Evolutionary conservation across 305 asterid genomes (phyloP).

Genomic region (Fraxinus sp.): DNA sequence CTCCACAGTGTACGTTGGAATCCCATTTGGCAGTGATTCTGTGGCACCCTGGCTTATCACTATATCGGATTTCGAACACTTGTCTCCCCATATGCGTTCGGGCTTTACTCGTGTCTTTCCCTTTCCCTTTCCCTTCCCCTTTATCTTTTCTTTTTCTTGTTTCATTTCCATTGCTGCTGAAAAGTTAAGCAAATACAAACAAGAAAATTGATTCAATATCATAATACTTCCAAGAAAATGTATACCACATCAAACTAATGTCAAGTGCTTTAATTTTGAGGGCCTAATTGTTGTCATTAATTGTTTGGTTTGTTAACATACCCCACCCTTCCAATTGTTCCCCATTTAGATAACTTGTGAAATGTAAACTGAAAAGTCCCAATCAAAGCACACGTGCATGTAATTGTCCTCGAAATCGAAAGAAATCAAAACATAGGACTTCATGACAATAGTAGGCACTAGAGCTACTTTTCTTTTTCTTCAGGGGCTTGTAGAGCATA

Average conservation of each 20-base stretch:
- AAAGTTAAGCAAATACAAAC: constrained; percentile 18
- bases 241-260: background rate
- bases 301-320: background rate
- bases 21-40: constrained; percentile 72
- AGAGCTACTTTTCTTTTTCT: background rate
- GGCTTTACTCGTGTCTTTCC: constrained; percentile 40
- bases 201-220: constrained; percentile 16
- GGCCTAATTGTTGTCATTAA: background rate
- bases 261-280: background rate
- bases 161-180: constrained; percentile 14
- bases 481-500: background rate
- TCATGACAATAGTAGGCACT: background rate
- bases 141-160: background rate
- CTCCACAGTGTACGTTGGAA: constrained; percentile 88
- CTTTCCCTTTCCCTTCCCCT: background rate
- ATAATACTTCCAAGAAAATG: background rate
- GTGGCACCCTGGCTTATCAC: constrained; percentile 75
- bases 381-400: constrained; percentile 10
- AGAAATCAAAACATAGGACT: background rate
- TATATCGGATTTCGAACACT: constrained; percentile 67
- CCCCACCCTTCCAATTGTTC: background rate
- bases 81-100: constrained; percentile 74
- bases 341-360: background rate
- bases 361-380: background rate
- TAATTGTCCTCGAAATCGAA: background rate